Conservation (phyloP, 2,329 filamentous ascomycete species). For the Penicillium oxalicum region DNA sequence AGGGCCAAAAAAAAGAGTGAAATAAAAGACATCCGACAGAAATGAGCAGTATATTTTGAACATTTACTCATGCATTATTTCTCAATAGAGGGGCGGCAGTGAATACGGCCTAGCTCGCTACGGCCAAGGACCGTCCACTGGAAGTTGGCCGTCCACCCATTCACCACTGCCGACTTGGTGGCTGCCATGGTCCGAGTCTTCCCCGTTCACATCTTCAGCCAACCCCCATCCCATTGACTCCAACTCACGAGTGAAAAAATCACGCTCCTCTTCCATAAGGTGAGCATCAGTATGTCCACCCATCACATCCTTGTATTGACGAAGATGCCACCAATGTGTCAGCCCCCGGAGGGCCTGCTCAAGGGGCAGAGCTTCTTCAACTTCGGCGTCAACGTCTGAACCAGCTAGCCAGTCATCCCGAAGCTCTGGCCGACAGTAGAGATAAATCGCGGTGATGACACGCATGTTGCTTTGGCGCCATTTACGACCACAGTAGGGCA, state of each 20-base stretch:
- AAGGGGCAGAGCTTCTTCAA: slow-evolving; percentile 84
- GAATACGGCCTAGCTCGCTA: background rate
- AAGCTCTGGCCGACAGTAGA: slow-evolving; percentile 87
- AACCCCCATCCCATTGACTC: slow-evolving; percentile 59
- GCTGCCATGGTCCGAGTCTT: slow-evolving; percentile 11
- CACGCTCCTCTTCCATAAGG: slow-evolving; percentile 64
- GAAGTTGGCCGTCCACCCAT: slow-evolving; percentile 13
- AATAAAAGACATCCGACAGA: no score
- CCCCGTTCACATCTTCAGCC: slow-evolving; percentile 28
- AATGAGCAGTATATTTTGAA: no score
- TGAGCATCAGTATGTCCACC: slow-evolving; percentile 43
- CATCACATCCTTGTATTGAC: slow-evolving; percentile 74
- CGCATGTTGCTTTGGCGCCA: slow-evolving; percentile 99
- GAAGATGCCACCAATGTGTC: slow-evolving; percentile 91
- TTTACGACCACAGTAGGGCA: slow-evolving; percentile 95
- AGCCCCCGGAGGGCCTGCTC: slow-evolving; percentile 85
- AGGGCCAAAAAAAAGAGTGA: no score
- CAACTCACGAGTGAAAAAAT: slow-evolving; percentile 73
- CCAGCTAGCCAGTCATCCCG: slow-evolving; percentile 91
- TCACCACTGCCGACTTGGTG: slow-evolving; percentile 10
- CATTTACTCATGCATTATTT: no score
- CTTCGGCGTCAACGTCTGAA: slow-evolving; percentile 84
- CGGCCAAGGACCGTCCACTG: slow-evolving; percentile 10
- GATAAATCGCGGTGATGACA: slow-evolving; percentile 92
- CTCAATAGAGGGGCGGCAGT: no score